These are phyloP conservation scores for Fonticula alba DNA, from an alignment of 78 protist genomes.

Conservation along the genomic window DNA sequence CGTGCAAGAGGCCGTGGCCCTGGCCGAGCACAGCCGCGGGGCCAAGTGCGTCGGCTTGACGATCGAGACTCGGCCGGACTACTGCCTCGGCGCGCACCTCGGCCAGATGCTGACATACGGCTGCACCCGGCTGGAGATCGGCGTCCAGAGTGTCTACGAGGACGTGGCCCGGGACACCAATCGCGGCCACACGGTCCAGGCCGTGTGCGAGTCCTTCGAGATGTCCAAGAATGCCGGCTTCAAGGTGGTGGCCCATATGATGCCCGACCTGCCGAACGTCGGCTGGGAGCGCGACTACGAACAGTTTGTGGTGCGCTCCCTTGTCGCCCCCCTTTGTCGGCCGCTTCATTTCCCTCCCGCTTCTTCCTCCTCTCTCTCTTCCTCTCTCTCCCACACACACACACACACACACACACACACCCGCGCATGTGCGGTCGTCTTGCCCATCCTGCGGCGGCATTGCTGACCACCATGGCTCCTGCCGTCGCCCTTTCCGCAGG, in stretches of 20 bases:
- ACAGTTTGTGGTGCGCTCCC: neutral
- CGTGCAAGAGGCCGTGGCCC: conserved; percentile 54
- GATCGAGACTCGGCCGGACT: conserved; percentile 94
- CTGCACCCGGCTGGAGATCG: conserved; percentile 81
- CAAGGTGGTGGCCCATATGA: conserved; percentile 89
- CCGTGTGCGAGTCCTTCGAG: conserved; percentile 47
- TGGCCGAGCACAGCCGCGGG: too few species aligned
- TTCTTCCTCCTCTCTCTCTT: neutral
- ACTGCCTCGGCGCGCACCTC: conserved; percentile 66
- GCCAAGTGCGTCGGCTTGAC: conserved; percentile 82
- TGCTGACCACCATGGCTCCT: too few species aligned
- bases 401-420: too few species aligned
- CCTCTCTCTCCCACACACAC: too few species aligned
- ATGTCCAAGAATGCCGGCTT: conserved; percentile 73
- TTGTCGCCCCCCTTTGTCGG: neutral
- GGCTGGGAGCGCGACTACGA: conserved; percentile 54
- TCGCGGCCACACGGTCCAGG: conserved; percentile 69
- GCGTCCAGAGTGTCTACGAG: conserved; percentile 76
- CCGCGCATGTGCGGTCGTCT: too few species aligned
- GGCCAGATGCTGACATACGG: conserved; percentile 38
- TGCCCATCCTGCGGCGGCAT: too few species aligned
- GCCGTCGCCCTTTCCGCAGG: too few species aligned
- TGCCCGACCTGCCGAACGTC: conserved; percentile 90
- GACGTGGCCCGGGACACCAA: conserved; percentile 70
- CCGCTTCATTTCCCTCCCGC: neutral